Evolutionary conservation across 352 stramenopile species (phyloP).

Genomic region (Saprolegnia parasitica): DNA sequence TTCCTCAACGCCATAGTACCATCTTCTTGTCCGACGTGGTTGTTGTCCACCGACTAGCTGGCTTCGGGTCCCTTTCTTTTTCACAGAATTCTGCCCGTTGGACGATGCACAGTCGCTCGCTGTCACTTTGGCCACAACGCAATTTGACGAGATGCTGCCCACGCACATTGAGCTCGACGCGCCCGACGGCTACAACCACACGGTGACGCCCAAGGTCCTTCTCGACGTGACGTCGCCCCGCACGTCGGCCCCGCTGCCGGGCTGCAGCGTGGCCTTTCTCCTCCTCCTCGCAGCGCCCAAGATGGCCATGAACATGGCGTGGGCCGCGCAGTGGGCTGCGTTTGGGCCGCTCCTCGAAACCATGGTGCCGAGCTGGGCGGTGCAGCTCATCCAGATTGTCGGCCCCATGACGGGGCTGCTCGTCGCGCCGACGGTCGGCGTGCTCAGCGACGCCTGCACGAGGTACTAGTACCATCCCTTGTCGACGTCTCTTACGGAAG

Average conservation of each 20-base stretch:
- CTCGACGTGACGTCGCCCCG: not conserved
- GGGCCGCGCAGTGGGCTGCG: slow-evolving; percentile 52
- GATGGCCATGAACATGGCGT: slow-evolving; percentile 60
- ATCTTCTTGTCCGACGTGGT: too few species aligned
- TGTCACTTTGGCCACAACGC: not conserved
- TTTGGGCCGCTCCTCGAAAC: slow-evolving; percentile 54
- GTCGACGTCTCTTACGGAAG: not conserved
- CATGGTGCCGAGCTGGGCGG: slow-evolving; percentile 44
- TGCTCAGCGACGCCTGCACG: slow-evolving; percentile 42
- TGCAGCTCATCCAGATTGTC: slow-evolving; percentile 55
- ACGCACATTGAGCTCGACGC: slow-evolving; percentile 1
- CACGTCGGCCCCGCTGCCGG: not conserved
- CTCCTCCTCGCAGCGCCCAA: slow-evolving; percentile 49
- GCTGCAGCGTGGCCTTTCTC: slow-evolving; percentile 46
- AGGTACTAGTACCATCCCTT: slow-evolving; percentile 23
- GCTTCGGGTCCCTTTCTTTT: too few species aligned
- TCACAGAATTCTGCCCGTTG: too few species aligned
- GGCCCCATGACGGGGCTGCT: slow-evolving; percentile 47
- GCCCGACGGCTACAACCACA: slow-evolving; percentile 21
- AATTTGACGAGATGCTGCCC: not conserved
- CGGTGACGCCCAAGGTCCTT: slow-evolving; percentile 24
- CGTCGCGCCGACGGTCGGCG: slow-evolving; percentile 46
- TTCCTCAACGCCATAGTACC: not conserved
- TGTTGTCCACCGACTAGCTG: too few species aligned
- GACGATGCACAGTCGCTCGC: not conserved